phyloP scores from a whole-genome alignment of 192 early-diverging fungal species.

The Backusella parvicylindrica region DNA sequence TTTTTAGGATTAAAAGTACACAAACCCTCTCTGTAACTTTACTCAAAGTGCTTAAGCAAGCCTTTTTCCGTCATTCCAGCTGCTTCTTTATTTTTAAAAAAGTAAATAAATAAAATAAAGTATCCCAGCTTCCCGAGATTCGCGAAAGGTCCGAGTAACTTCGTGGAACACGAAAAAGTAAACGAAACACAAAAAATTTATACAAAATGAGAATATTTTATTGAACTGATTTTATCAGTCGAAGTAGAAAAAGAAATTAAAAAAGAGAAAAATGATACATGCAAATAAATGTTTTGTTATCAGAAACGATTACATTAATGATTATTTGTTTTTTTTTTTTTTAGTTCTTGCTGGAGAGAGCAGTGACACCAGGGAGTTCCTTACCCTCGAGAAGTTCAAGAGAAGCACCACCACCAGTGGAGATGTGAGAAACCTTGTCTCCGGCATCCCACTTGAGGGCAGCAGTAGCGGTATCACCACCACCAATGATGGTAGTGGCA shows the following conservation, averaged over 20 bases:
- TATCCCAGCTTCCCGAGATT: neutral
- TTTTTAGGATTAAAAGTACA: no score
- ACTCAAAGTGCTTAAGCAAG: neutral
- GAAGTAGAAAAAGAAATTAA: neutral
- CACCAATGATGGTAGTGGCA: conserved; percentile 91
- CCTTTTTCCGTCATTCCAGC: no score
- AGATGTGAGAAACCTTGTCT: conserved; percentile 89
- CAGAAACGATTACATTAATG: neutral
- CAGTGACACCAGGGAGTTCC: conserved; percentile 72
- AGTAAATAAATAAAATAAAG: no score
- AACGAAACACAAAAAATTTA: neutral
- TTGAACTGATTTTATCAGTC: neutral
- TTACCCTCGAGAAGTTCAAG: conserved; percentile 97
- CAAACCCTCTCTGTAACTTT: no score
- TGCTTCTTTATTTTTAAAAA: no score
- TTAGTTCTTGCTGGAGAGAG: conserved; percentile 57
- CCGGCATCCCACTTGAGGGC: conserved; percentile 83
- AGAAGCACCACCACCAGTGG: conserved; percentile 94
- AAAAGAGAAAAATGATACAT: neutral
- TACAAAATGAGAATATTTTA: conserved; percentile 2
- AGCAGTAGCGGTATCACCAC: conserved; percentile 97
- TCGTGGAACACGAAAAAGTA: neutral
- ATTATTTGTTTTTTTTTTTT: neutral
- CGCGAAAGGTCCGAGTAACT: neutral
- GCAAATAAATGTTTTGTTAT: neutral